These are phyloP conservation scores for Colletotrichum nymphaeae DNA, from an alignment of 2,329 filamentous ascomycete species.

Conservation along the genomic window DNA sequence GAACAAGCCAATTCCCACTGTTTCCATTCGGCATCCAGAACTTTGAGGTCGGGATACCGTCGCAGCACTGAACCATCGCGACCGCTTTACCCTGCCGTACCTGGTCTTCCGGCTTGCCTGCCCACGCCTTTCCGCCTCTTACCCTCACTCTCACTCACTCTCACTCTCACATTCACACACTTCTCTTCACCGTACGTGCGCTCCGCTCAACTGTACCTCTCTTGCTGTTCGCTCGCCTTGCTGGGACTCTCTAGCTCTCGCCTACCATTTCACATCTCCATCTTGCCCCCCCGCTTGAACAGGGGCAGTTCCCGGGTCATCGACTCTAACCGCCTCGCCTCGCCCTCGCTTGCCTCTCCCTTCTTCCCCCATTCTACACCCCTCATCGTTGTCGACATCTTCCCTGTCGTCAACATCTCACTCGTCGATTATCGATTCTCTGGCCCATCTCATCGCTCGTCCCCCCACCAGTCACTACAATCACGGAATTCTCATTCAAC, in stretches of 20 bases:
- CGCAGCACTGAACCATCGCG: conserved; percentile 13
- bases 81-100: not conserved
- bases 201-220: not conserved
- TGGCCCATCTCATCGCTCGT: conserved; percentile 1
- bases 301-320: conserved; percentile 11
- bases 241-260: not conserved
- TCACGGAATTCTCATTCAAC: not conserved
- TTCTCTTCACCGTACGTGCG: not conserved
- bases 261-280: not conserved
- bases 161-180: not conserved
- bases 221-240: not conserved
- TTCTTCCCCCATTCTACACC: not conserved
- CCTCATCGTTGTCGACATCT: conserved; percentile 31
- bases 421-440: conserved; percentile 1
- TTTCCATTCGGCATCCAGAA: conserved; percentile 20
- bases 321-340: conserved; percentile 12
- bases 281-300: not conserved
- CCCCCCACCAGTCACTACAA: conserved; percentile 2
- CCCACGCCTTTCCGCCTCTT: not conserved
- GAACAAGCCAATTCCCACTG: conserved; percentile 24
- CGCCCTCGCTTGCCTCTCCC: conserved; percentile 11
- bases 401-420: conserved; percentile 32
- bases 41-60: conserved; percentile 27
- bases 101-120: conserved; percentile 11
- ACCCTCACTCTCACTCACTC: not conserved